Evolutionary conservation across 2,329 filamentous ascomycete genomes (phyloP), one percentile per base, ranked within the genome.

Genomic region (Kalmusia sp.): DNA sequence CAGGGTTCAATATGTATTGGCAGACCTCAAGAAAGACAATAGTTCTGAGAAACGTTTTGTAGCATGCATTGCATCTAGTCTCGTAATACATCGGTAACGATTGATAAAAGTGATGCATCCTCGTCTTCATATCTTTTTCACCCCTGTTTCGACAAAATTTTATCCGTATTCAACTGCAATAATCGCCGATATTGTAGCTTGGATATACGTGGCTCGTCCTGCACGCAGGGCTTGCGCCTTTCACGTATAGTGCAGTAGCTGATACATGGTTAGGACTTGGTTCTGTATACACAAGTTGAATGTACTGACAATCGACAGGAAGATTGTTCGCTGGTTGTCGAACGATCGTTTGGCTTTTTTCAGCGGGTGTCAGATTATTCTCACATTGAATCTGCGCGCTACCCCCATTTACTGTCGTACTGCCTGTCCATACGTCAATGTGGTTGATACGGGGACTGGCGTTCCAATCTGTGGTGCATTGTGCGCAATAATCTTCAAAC

Each of bases 401-500:
- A 6, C 64, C 65, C 22, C 59, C 66, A 30, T 61, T 55, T 19
- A 52, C 39, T 27, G 39, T 43, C 15, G 39, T 9, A 43, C 39
- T 43, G 15, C 64, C 65, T 21, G 61, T 66, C 62, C 63, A 65
- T 25, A 65, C 55, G n/a, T 59, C 49, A 7, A 55, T 54, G n/a
- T 65, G 55, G 14, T 56, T 38, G 22, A 54, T 55, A 9, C 58
- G 50, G 17, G 55, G 56, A 15, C 53, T 51, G 17, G 47, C 51
- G 3, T 34, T 43, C 61, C 62, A 65, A 49, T 69, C 64, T n/a
- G 30, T 46, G 4, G 37, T 55, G 59, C 74, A 77, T 39, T 71
- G 55, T 3, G 52, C 64, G 52, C 74, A 77, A 27, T 55, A 62
- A 44, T 76, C 75, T 54, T 77, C 69, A 33, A 68, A 65, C 3